phyloP scores from a whole-genome alignment of 257 asterid genomes.

The Solanum microdontum region DNA sequence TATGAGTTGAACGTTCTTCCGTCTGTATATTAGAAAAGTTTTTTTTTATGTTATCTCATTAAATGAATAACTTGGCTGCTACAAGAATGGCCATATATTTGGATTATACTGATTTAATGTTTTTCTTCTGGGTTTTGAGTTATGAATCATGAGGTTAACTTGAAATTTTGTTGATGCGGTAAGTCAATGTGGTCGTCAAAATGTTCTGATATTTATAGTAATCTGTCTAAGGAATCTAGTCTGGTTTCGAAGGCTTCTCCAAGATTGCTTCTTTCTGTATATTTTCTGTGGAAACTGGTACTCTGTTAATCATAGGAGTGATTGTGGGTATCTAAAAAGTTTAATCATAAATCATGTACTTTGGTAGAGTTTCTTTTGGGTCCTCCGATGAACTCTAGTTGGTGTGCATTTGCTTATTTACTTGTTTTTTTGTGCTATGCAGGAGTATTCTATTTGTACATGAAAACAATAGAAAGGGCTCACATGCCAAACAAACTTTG shows the following conservation, averaged over 20 bases:
- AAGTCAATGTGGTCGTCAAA: background rate
- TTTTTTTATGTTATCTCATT: background rate
- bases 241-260: background rate
- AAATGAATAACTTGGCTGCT: background rate
- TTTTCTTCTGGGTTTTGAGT: background rate
- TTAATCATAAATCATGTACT: background rate
- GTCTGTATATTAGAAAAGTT: background rate
- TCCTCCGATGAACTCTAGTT: background rate
- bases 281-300: background rate
- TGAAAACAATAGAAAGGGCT: conserved; percentile 98
- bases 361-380: background rate
- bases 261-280: background rate
- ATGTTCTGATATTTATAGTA: background rate
- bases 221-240: background rate
- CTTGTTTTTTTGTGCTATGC: conserved; percentile 11
- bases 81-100: background rate
- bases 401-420: background rate
- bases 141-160: background rate
- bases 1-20: background rate
- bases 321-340: background rate
- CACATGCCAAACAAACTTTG: conserved; percentile 94
- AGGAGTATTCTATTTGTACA: conserved; percentile 88
- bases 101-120: background rate
- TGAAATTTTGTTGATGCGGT: background rate
- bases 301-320: background rate